phyloP scores from a whole-genome alignment of 2,329 filamentous ascomycete genomes.

The Massarina eburnea region DNA sequence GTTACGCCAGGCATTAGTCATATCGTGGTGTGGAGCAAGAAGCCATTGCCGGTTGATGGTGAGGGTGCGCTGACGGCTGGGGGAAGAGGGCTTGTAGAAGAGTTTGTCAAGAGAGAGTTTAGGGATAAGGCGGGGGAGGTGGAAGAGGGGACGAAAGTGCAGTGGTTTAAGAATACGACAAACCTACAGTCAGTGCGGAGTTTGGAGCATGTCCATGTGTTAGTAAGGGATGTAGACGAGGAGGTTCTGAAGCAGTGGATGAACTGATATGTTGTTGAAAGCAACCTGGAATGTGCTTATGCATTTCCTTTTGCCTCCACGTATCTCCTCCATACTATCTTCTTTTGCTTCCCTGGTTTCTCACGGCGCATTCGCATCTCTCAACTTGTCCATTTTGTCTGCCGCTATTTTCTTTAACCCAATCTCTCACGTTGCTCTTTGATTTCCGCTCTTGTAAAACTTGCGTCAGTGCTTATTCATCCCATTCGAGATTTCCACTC shows the following conservation, averaged over 20 bases:
- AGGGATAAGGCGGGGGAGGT: constrained; percentile 42
- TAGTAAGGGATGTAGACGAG: constrained; percentile 70
- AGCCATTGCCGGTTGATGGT: constrained; percentile 32
- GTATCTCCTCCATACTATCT: background rate
- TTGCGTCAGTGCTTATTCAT: too few species aligned
- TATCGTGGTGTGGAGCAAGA: constrained; percentile 57
- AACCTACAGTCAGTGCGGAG: constrained; percentile 62
- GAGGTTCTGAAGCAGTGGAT: constrained; percentile 33
- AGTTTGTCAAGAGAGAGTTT: constrained; percentile 49
- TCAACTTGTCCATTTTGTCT: background rate
- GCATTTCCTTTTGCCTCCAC: background rate
- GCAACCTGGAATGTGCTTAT: background rate
- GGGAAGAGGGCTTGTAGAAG: constrained; percentile 30
- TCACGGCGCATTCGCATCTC: background rate
- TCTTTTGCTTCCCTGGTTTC: background rate
- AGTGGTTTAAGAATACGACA: constrained; percentile 69
- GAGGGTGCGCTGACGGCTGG: constrained; percentile 34
- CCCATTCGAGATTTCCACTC: too few species aligned
- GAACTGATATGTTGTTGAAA: constrained; percentile 19
- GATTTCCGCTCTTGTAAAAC: too few species aligned
- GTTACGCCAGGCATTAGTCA: constrained; percentile 57
- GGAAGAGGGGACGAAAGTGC: constrained; percentile 49
- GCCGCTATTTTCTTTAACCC: too few species aligned
- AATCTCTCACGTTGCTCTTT: too few species aligned
- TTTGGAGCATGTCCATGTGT: constrained; percentile 75